Conservation (phyloP, 2,329 filamentous ascomycete species). For the Helotiales sp. region DNA sequence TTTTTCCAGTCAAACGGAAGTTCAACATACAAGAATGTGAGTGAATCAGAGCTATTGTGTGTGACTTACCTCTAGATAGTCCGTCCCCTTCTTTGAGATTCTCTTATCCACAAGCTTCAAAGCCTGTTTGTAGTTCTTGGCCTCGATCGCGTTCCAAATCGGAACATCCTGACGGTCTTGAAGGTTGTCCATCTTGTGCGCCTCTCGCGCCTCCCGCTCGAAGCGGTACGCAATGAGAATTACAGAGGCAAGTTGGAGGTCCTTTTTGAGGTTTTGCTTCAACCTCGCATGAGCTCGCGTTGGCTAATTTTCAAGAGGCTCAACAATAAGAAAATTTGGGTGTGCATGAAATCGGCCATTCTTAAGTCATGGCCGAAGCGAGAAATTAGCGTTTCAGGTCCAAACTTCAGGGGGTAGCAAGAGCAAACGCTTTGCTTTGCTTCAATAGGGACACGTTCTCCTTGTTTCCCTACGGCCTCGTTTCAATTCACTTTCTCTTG, state of each 20-base stretch:
- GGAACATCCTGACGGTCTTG: conserved; percentile 32
- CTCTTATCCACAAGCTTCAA: conserved; percentile 37
- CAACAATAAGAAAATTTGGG: background rate
- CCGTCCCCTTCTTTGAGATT: conserved; percentile 32
- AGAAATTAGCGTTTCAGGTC: background rate
- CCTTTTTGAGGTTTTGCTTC: too few relatives aligned
- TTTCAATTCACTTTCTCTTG: too few relatives aligned
- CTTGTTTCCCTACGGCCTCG: too few relatives aligned
- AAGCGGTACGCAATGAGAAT: background rate
- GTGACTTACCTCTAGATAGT: conserved; percentile 34
- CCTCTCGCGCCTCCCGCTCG: background rate
- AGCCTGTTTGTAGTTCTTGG: conserved; percentile 37
- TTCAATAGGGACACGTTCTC: background rate
- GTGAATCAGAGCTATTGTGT: background rate
- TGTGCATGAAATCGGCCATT: conserved; percentile 1
- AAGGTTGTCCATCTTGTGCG: conserved; percentile 27
- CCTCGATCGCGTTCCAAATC: conserved; percentile 37
- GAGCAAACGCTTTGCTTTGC: background rate
- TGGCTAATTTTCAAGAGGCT: background rate
- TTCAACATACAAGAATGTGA: too few relatives aligned
- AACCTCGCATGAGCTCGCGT: too few relatives aligned
- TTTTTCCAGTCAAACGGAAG: too few relatives aligned
- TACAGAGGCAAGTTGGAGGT: too few relatives aligned
- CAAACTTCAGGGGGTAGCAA: background rate
- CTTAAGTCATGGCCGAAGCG: background rate